Percentiles rank a stretch among this genome's conserved stretches.
These are phyloP conservation scores for Arachnomyces sp. DNA, from an alignment of 2,329 filamentous ascomycete species.

Conservation along the genomic window DNA sequence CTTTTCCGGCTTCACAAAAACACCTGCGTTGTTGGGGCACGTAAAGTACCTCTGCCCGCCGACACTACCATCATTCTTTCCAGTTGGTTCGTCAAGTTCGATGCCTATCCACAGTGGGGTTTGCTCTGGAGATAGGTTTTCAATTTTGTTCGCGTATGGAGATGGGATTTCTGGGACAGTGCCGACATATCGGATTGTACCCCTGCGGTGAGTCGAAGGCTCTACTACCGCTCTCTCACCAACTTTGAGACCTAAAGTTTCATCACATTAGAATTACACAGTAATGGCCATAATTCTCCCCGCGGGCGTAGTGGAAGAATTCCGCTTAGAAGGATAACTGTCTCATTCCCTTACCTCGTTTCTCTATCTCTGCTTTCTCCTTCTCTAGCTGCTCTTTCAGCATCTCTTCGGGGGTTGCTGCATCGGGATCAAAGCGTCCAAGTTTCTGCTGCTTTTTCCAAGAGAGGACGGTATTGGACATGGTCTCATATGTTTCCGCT, in stretches of 20 bases:
- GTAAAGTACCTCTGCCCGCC: constrained; percentile 47
- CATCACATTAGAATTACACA: background rate
- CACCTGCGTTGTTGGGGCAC: constrained; percentile 46
- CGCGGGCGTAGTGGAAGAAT: background rate
- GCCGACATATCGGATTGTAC: constrained; percentile 35
- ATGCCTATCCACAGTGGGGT: constrained; percentile 49
- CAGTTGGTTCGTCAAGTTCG: constrained; percentile 54
- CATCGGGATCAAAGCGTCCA: constrained; percentile 88
- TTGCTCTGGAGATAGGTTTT: constrained; percentile 13
- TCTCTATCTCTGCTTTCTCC: constrained; percentile 51
- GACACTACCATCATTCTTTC: constrained; percentile 54
- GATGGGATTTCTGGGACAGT: constrained; percentile 33
- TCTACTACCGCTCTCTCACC: constrained; percentile 36
- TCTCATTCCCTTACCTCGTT: constrained; percentile 48
- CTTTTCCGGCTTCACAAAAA: constrained; percentile 55
- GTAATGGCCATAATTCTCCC: background rate
- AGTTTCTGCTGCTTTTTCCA: constrained; percentile 95
- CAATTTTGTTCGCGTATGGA: constrained; percentile 20
- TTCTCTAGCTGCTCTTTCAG: constrained; percentile 60
- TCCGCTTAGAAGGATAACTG: background rate
- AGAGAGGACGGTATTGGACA: constrained; percentile 78
- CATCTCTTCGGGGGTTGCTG: constrained; percentile 63
- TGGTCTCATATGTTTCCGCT: constrained; percentile 74
- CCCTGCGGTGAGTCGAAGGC: constrained; percentile 36
- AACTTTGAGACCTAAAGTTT: constrained; percentile 32